Evolutionary conservation across 257 asterid genomes (phyloP), one percentile per base, ranked within the genome.

Genomic region (Solanum corneliomulleri): DNA sequence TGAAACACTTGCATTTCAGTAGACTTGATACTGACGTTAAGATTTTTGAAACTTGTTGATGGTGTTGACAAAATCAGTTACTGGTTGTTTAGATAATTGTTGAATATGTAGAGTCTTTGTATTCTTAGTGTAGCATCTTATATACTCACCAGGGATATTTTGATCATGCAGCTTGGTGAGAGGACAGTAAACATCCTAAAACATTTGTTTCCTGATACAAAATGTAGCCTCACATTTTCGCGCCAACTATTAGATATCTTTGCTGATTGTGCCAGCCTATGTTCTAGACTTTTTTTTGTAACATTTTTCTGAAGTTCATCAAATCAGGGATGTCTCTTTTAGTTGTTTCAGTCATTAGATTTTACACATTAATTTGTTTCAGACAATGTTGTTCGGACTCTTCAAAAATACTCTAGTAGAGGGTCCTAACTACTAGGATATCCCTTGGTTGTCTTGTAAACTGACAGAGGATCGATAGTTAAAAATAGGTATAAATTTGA

Each of bases 151-250:
- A 2, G 14, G 23, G 23, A 13, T 76, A 42, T 90, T 66, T 86
- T 88, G 37, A 83, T 88, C 88, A 62, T 93, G 86, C 94, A 95
- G 99, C 91, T 94, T 88, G 99, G 98, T 66, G 93, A 90, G 90
- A 93, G 98, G 88, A 95, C 98, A 1, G 94, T 94, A 31, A 97
- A 95, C 87, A 97, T 97, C 89, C 90, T 95, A 52, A 95, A 94
- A 94, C 88, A 94, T 91, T 92, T 97, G 86, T 95, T 97, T 91
- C 99, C 98, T n/a, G 95, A 97, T 86, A 92, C 99, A 5, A 97
- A 95, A 70, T 96, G 96, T n/a, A 94, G 95, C 21, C 71, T 97
- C 88, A 94, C 99, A 66, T 42, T 39, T 6, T 0, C 42, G 9
- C 9, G 9, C 44, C 44, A 41, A 41, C 44, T 41, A 41, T 14